Evolutionary conservation across 108 stramenopile species (phyloP), one percentile per base, ranked within the genome.

Genomic region (Bacterosira constricta): DNA sequence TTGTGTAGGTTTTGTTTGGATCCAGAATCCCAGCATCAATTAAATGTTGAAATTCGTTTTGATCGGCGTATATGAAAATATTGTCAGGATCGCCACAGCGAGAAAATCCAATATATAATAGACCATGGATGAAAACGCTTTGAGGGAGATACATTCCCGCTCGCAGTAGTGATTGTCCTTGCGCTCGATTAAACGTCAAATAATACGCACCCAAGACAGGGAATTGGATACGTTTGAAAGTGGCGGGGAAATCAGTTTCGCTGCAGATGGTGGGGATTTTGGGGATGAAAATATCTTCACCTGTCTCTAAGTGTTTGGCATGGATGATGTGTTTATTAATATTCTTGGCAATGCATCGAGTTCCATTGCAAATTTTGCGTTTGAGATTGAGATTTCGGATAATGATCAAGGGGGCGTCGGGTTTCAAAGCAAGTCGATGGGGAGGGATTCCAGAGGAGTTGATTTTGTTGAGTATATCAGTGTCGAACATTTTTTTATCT

Each of bases 121-220:
- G 60, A 15, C 60, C 42, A 42, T 45, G 60, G 15, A 42, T 23
- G 45, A 62, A 62, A 11, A 62, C 42, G 45, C 60, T 62, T 37
- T 45, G 42, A 2, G 60, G 60, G 2, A 62, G 20, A 44, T 62
- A 62, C 6, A 62, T 6, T 15, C 60, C 60, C 9, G 20, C 60
- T n/a, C 20, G 42, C 23, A 38, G 13, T 13, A 38, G 15, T 37
- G 57, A 59, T 59, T 59, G 57, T 6, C 57, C 57, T 36, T 59
- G 57, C 21, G 36, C 36, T 18, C 57, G n/a, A 34, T 59, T 35
- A 4, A 59, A 11, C 2, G 57, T 37, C 57, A 62, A 25, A 37
- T 62, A 44, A 46, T 63, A 46, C 13, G 42, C 62, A 30, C 45
- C 0, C 15, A 63, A 18, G 4, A 46, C 45, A 37, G 60, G 60